Base-by-base conservation (phyloP, 2,329 filamentous ascomycete genomes). In the Sporothrix curviconia region DNA sequence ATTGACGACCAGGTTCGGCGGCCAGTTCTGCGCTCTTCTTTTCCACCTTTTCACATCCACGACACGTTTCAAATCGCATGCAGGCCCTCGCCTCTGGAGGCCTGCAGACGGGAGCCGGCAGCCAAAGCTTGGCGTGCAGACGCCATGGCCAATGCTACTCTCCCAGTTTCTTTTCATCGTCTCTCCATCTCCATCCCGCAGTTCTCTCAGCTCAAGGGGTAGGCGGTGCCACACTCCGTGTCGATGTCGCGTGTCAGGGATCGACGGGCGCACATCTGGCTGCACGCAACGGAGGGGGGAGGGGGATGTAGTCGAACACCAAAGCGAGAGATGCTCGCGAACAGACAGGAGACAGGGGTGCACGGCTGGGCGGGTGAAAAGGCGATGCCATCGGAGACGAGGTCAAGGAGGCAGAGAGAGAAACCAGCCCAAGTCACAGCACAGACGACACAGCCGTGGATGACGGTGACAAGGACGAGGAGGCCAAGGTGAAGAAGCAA, bases 101-200 rank as follows among this genome's bases (percentile, higher is more conserved):
- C 49, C 56, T 25, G 56, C 56, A 58, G 49, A 42, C 49, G 56
- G 56, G 42, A 53, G 34, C 28, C 50, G 49, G 56, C 34, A 53
- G 42, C 14, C 52, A 47, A 58, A 49, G 56, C 56, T 58, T 58
- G 49, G 56, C 56, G 42, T 52, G 51, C 43, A 56, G 17, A 47
- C 32, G 43, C 54, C n/a, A 19, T 17, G 40, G 36, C 34, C 50
- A 32, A n/a, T 19, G 17, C 30, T 28, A 12, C 17, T 19, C 17
- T 44, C 32, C 28, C n/a, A 12, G 3, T 39, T 50, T 11, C 32
- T 17, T 47, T 53, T 36, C 12, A 7, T 30, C 22, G 11, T 22
- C 17, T 11, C 24, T 53, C 12, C n/a, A 2, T 7, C 24, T 22
- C 37, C 50, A 8, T 25, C 39, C 39, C 44, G 46, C 28, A 28